Percentiles rank a stretch among this genome's conserved stretches.
Conservation (phyloP, 2,329 filamentous ascomycete genomes). For the Fusarium continuum region DNA sequence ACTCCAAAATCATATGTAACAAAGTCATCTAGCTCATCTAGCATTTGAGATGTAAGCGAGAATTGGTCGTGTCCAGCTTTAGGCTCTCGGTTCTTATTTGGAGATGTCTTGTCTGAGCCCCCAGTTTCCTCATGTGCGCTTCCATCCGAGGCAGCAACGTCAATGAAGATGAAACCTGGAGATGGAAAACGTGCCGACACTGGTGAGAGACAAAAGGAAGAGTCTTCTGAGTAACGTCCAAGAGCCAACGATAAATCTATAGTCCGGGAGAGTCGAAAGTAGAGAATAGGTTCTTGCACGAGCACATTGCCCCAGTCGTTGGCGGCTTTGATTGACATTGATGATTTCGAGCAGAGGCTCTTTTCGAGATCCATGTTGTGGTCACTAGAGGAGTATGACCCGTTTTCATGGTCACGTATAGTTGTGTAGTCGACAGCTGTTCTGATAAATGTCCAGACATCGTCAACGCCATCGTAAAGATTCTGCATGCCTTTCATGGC, state of each 20-base stretch:
- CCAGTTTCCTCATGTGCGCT: no score
- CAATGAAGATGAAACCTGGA: background rate
- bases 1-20: background rate
- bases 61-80: background rate
- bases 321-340: background rate
- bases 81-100: background rate
- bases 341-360: background rate
- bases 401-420: background rate
- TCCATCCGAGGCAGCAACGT: background rate
- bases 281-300: slow-evolving; percentile 9
- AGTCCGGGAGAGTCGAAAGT: slow-evolving; percentile 15
- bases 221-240: slow-evolving; percentile 11
- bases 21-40: background rate
- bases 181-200: background rate
- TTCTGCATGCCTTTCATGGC: slow-evolving; percentile 14
- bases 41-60: background rate
- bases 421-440: slow-evolving; percentile 8
- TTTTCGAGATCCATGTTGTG: background rate
- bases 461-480: slow-evolving; percentile 23
- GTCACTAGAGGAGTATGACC: background rate
- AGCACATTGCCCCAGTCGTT: slow-evolving; percentile 22
- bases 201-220: background rate
- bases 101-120: background rate
- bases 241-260: slow-evolving; percentile 19
- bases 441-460: slow-evolving; percentile 20